These are phyloP conservation scores for Fraxinus quadrangulata DNA, from an alignment of 257 asterid species.

Conservation along the genomic window DNA sequence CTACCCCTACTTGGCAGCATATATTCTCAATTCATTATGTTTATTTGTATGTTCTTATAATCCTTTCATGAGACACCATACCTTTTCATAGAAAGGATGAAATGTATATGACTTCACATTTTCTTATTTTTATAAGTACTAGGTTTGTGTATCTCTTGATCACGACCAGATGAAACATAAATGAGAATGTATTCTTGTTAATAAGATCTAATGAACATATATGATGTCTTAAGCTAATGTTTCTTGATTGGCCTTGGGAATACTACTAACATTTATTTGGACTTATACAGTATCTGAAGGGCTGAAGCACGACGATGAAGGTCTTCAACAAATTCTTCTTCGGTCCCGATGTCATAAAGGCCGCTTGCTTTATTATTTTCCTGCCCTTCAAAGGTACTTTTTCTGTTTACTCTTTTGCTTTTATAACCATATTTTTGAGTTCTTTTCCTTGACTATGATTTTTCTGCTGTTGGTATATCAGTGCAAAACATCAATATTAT, in stretches of 20 bases:
- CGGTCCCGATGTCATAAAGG: constrained; percentile 94
- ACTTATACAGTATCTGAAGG: constrained; percentile 49
- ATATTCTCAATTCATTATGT: background rate
- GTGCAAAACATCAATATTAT: background rate
- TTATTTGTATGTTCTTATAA: too few species aligned
- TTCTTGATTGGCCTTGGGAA: constrained; percentile 7
- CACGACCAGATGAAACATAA: background rate
- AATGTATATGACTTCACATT: background rate
- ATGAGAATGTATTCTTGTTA: background rate
- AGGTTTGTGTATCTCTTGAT: background rate
- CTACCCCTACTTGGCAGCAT: background rate
- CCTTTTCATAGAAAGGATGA: background rate
- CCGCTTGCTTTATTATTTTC: constrained; percentile 84
- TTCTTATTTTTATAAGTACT: background rate
- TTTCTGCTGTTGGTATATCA: background rate
- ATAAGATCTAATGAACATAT: background rate
- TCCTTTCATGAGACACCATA: background rate
- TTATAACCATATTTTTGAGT: background rate
- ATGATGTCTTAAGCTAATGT: background rate
- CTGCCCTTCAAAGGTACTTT: constrained; percentile 54
- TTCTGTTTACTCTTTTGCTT: constrained; percentile 21
- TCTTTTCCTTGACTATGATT: background rate
- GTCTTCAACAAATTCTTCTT: constrained; percentile 62
- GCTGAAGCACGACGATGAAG: constrained; percentile 44
- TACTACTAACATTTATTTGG: constrained; percentile 9